A percentile compares a stretch with the other conserved stretches of the same genome.
Conservation (phyloP, 148 eudicot genomes). For the Rheum nobile region DNA sequence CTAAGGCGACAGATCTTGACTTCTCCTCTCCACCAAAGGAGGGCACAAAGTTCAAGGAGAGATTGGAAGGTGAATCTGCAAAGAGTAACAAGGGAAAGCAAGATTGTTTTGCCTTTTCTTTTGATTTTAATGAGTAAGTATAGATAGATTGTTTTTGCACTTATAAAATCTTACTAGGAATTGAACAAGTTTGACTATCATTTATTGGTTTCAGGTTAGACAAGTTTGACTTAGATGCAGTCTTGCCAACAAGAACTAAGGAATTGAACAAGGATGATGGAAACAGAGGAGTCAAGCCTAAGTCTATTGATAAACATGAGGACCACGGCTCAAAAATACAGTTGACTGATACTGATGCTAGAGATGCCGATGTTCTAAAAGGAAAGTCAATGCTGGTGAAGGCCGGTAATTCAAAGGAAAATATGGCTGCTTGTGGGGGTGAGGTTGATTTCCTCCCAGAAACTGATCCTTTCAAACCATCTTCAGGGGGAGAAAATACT, state of each 20-base stretch:
- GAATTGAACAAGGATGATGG: slow-evolving; percentile 20
- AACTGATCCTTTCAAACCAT: slow-evolving; percentile 7
- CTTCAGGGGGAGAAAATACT: background rate
- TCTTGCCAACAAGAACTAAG: slow-evolving; percentile 26
- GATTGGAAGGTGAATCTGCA: slow-evolving; percentile 33
- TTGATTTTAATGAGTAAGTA: slow-evolving; percentile 70
- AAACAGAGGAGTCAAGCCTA: slow-evolving; percentile 14
- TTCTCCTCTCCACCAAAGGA: slow-evolving; percentile 52
- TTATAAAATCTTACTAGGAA: background rate
- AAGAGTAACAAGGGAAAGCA: slow-evolving; percentile 34
- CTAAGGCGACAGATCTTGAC: slow-evolving; percentile 50
- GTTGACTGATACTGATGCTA: slow-evolving; percentile 13
- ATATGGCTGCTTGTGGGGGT: slow-evolving; percentile 9
- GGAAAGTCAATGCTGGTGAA: slow-evolving; percentile 17
- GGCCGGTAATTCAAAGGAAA: slow-evolving; percentile 20
- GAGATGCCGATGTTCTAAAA: slow-evolving; percentile 15
- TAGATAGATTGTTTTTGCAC: background rate
- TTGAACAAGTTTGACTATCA: background rate
- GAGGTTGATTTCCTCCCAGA: slow-evolving; percentile 12
- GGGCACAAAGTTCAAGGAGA: slow-evolving; percentile 40
- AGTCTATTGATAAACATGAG: slow-evolving; percentile 15
- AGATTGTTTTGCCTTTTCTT: slow-evolving; percentile 37
- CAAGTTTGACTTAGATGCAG: slow-evolving; percentile 40
- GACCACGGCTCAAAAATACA: slow-evolving; percentile 20
- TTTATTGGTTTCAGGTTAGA: slow-evolving; percentile 37